These are phyloP conservation scores for Exophiala viscosa DNA, from an alignment of 2,329 filamentous ascomycete genomes.

Conservation along the genomic window DNA sequence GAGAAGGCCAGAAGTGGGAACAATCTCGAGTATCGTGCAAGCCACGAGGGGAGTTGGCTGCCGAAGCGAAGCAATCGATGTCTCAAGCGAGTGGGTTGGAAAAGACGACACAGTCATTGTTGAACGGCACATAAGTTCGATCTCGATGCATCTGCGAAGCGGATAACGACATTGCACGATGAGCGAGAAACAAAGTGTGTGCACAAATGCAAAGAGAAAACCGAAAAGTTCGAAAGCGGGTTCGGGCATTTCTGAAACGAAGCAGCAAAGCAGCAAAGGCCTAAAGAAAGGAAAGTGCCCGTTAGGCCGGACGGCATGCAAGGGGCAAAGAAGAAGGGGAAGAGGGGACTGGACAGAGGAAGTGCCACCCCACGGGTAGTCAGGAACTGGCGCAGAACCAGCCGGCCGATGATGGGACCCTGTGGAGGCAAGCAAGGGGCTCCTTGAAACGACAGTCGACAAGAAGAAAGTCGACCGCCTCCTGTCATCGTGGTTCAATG, in stretches of 20 bases:
- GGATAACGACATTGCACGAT: constrained; percentile 3
- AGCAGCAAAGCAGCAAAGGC: not conserved
- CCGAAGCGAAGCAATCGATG: not conserved
- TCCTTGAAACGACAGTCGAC: constrained; percentile 1
- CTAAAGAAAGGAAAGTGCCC: not conserved
- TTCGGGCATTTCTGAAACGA: constrained; percentile 1
- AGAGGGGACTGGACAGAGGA: not conserved
- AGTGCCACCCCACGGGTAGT: not conserved
- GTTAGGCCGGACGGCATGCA: not conserved
- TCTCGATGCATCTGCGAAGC: not conserved
- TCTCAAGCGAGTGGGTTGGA: constrained; percentile 4
- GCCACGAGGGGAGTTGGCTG: not conserved
- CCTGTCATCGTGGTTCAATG: not conserved
- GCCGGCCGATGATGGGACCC: not conserved
- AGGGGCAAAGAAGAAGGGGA: not conserved
- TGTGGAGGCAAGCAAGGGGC: not conserved
- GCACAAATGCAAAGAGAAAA: not conserved
- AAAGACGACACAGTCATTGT: not conserved
- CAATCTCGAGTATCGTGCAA: constrained; percentile 10
- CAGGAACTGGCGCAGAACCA: constrained; percentile 1
- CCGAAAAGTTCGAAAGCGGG: not conserved
- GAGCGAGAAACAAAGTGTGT: not conserved
- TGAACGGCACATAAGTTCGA: not conserved
- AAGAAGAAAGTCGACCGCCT: not conserved
- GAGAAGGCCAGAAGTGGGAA: not conserved